A percentile compares a stretch with the other conserved stretches of the same genome.
These are phyloP conservation scores for Talaromyces nanjingensis DNA, from an alignment of 495 filamentous ascomycete genomes.

Conservation along the genomic window DNA sequence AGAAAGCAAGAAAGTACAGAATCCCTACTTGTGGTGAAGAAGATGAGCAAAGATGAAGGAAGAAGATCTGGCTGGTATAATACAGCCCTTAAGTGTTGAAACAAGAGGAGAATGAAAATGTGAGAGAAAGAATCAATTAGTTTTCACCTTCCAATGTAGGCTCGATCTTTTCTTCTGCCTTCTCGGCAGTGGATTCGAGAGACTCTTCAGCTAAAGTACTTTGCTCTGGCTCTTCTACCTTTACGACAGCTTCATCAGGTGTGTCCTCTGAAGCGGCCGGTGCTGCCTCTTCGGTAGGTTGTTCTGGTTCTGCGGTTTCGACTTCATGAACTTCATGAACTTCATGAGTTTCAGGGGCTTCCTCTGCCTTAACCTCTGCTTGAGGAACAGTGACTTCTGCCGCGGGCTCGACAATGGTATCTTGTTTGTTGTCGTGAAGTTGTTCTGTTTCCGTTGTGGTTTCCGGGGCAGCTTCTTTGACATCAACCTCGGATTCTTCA, in stretches of 20 bases:
- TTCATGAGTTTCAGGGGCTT: background rate
- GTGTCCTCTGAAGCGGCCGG: background rate
- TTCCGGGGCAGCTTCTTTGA: background rate
- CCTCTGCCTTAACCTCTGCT: background rate
- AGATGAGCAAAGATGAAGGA: background rate
- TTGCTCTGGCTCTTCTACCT: background rate
- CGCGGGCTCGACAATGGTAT: background rate
- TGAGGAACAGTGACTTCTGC: background rate
- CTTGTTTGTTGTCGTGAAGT: background rate
- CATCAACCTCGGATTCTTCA: background rate
- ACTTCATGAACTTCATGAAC: background rate
- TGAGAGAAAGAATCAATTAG: too few relatives aligned
- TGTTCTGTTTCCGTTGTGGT: background rate
- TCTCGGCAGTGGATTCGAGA: background rate
- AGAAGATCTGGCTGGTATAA: background rate
- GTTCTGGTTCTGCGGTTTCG: background rate
- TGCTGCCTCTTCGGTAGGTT: background rate
- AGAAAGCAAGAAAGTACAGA: background rate
- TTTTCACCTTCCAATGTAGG: background rate
- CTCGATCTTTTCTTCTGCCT: slow-evolving; percentile 1
- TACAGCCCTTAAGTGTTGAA: background rate
- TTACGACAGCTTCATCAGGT: background rate
- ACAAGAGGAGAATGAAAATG: too few relatives aligned
- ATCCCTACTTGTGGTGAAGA: background rate
- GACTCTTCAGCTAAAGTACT: background rate